phyloP scores from a whole-genome alignment of 2,329 filamentous ascomycete species.

The Aspergillus aculeatinus region DNA sequence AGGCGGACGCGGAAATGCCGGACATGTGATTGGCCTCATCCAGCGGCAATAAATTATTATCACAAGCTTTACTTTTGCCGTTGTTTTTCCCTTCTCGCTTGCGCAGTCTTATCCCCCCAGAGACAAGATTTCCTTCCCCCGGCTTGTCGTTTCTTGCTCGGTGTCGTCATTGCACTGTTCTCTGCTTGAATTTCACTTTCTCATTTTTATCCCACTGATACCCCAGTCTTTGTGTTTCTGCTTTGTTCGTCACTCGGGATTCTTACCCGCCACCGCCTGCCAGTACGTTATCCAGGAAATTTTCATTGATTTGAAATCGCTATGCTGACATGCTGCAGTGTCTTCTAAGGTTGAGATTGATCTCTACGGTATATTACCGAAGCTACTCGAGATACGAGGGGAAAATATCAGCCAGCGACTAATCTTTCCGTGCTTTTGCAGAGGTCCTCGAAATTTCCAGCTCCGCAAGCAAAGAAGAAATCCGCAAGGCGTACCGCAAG shows the following conservation, averaged over 20 bases:
- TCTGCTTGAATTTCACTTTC: not conserved
- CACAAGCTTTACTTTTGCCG: not conserved
- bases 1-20: not conserved
- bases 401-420: not conserved
- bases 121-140: not conserved
- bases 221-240: not conserved
- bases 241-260: not conserved
- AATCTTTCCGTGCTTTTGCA: constrained; percentile 38
- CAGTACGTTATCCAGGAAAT: constrained; percentile 17
- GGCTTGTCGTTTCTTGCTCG: not conserved
- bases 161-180: not conserved
- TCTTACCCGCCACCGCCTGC: constrained; percentile 4
- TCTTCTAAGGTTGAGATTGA: constrained; percentile 47
- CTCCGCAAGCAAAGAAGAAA: constrained; percentile 71
- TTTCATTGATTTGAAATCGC: not conserved
- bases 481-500: constrained; percentile 97
- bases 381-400: not conserved
- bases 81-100: constrained; percentile 1
- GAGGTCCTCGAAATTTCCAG: constrained; percentile 76
- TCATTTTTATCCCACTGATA: not conserved
- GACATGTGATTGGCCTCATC: constrained; percentile 2
- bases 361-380: constrained; percentile 58
- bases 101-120: not conserved
- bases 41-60: constrained; percentile 5
- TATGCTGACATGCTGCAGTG: constrained; percentile 20